Base-by-base conservation (phyloP, 1,139 yeast species). In the Saccharomyces hybrid region DNA sequence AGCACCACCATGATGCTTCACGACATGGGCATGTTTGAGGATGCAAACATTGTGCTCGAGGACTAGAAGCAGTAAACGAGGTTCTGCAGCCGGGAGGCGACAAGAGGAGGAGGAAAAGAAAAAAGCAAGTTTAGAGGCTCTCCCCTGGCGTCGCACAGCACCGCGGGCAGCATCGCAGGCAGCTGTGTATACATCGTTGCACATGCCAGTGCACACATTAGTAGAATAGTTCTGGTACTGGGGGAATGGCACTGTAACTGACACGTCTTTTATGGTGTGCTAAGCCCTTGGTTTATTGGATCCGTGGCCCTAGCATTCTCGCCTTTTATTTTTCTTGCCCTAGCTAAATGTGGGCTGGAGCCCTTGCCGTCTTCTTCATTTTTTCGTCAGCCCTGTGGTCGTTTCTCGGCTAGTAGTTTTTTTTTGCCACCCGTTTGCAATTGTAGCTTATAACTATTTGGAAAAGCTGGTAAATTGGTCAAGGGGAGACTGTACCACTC, bases 401-500 rank as follows among this genome's bases (percentile, higher is more conserved):
- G 6, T n/a, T n/a, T 5, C 8, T 32, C 41, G 4, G 14, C 14
- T n/a, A 7, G 4, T n/a, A 14, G 19, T 5, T 12, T 32, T n/a
- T 27, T 24, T 56, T 58, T 55, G 60, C 60, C 60, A 58, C 60
- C 58, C 49, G 32, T 28, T 19, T 29, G 14, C 24, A 24, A 26
- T 28, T 14, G n/a, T 5, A 19, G 31, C 41, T 32, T n/a, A n/a
- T 9, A n/a, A 7, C 14, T 12, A n/a, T 32, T n/a, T 14, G 16
- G 41, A 32, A 12, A n/a, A 6, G 16, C 16, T 6, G 16, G 9
- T 21, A 8, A 16, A 16, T 14, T 7, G 19, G 8, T 3, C 21
- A 14, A 8, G 9, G 11, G 14, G 16, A 19, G 16, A 19, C 14
- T 14, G 31, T 32, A 24, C 16, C 47, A 34, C 16, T 31, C 7